Percentiles rank a stretch among this genome's conserved stretches.
Evolutionary conservation across 1,139 yeast genomes (phyloP).

Genomic region (Saccharomycopsis hybrid): DNA sequence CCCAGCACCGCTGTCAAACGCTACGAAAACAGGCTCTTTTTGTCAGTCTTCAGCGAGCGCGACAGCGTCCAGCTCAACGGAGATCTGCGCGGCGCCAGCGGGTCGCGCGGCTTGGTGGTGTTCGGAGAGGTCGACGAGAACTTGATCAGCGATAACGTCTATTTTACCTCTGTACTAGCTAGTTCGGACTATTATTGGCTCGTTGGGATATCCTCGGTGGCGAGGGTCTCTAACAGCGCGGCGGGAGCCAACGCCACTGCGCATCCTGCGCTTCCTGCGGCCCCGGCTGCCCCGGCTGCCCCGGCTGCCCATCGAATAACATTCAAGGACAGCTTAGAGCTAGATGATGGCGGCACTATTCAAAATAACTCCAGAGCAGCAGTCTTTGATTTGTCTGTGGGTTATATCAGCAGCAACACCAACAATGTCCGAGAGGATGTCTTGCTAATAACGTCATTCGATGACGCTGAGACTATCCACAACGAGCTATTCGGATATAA

Average conservation of each 20-base stretch:
- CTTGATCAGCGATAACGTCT: slow-evolving; percentile 10
- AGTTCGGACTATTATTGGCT: slow-evolving; percentile 15
- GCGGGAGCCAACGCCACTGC: too few relatives aligned
- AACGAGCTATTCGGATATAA: slow-evolving; percentile 1
- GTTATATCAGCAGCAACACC: neutral
- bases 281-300: too few relatives aligned
- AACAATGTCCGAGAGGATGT: neutral
- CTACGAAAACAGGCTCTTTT: slow-evolving; percentile 6
- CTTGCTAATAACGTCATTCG: slow-evolving; percentile 2
- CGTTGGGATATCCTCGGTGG: slow-evolving; percentile 11
- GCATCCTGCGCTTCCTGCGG: too few relatives aligned
- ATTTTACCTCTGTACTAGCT: slow-evolving; percentile 13
- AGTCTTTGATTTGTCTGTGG: slow-evolving; percentile 7
- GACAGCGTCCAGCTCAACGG: slow-evolving; percentile 8
- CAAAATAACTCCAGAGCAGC: slow-evolving; percentile 12
- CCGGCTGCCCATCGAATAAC: too few relatives aligned
- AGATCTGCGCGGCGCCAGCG: neutral
- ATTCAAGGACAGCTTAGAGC: neutral
- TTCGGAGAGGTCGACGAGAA: slow-evolving; percentile 8
- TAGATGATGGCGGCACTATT: slow-evolving; percentile 13
- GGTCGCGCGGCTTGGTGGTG: slow-evolving; percentile 5
- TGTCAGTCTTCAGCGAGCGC: slow-evolving; percentile 3
- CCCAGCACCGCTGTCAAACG: too few relatives aligned
- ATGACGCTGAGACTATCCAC: slow-evolving; percentile 10
- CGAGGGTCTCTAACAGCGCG: neutral